Percentiles rank a stretch among this genome's conserved stretches.
Conservation (phyloP, 768 basidiomycete genomes). For the Leccinum variicolor region DNA sequence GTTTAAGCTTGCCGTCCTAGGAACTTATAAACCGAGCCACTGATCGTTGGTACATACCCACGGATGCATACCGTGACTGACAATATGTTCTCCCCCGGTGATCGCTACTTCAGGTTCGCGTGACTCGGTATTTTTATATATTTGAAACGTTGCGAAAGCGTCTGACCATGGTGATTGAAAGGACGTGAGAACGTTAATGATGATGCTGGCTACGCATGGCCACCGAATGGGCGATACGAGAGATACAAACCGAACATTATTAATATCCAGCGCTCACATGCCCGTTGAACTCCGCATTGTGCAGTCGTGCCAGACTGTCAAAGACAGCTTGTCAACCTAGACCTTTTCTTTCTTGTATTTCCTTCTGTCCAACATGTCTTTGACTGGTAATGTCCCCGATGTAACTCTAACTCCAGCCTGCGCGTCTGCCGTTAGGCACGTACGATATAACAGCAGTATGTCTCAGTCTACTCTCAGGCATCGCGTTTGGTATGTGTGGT, state of each 20-base stretch:
- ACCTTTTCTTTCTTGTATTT: neutral
- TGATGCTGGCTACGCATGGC: neutral
- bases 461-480: too few relatives aligned
- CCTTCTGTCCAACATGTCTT: neutral
- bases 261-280: neutral
- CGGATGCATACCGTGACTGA: too few relatives aligned
- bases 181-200: slow-evolving; percentile 2
- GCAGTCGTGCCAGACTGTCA: neutral
- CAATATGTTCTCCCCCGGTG: too few relatives aligned
- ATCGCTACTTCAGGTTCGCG: neutral
- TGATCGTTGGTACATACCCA: neutral
- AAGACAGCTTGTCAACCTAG: neutral
- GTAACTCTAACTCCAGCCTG: neutral
- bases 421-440: slow-evolving; percentile 2
- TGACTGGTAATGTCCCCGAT: neutral
- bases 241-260: neutral
- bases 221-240: neutral
- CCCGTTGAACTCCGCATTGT: neutral
- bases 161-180: neutral
- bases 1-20: neutral
- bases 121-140: neutral
- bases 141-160: neutral
- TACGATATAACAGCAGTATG: slow-evolving; percentile 13
- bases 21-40: neutral
- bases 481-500: neutral